Evolutionary conservation across 176 grass and related monocot genomes (phyloP).

Genomic region (Eleusine coracana): DNA sequence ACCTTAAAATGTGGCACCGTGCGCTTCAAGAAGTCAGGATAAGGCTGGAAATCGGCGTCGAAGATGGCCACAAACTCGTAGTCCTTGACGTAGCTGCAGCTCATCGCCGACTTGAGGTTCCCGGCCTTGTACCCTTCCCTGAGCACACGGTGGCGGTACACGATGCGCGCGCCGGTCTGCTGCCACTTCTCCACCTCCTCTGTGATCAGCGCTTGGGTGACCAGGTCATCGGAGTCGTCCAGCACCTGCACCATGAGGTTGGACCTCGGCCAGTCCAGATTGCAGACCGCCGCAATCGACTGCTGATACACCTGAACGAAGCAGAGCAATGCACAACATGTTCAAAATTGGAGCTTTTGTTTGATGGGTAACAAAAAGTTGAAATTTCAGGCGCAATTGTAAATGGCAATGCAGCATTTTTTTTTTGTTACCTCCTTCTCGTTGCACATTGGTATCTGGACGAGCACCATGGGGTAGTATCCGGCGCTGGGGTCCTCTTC

Average conservation of each 20-base stretch:
- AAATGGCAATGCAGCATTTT: neutral
- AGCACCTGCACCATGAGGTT: slow-evolving; percentile 85
- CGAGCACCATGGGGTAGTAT: slow-evolving; percentile 83
- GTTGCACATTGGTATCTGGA: slow-evolving; percentile 99
- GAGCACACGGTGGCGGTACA: slow-evolving; percentile 76
- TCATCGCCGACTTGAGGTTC: slow-evolving; percentile 87
- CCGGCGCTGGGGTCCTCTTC: slow-evolving; percentile 50
- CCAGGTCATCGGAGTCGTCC: slow-evolving; percentile 78
- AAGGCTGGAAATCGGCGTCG: slow-evolving; percentile 89
- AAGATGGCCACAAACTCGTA: slow-evolving; percentile 92
- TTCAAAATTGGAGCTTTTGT: neutral
- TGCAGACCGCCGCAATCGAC: slow-evolving; percentile 82
- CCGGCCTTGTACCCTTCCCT: slow-evolving; percentile 90
- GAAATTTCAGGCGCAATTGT: neutral
- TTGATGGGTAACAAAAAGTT: neutral
- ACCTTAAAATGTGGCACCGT: slow-evolving; percentile 95
- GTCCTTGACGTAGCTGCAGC: slow-evolving; percentile 79
- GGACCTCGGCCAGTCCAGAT: slow-evolving; percentile 86
- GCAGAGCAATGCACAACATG: neutral
- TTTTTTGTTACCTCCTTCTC: slow-evolving; percentile 69
- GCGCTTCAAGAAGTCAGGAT: slow-evolving; percentile 71
- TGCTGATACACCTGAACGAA: slow-evolving; percentile 73
- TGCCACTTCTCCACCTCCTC: slow-evolving; percentile 87
- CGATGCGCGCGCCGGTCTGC: slow-evolving; percentile 53
- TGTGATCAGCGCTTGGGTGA: slow-evolving; percentile 64